phyloP scores from a whole-genome alignment of 1,284 basidiomycete genomes.

The Fomitopsis palustris region DNA sequence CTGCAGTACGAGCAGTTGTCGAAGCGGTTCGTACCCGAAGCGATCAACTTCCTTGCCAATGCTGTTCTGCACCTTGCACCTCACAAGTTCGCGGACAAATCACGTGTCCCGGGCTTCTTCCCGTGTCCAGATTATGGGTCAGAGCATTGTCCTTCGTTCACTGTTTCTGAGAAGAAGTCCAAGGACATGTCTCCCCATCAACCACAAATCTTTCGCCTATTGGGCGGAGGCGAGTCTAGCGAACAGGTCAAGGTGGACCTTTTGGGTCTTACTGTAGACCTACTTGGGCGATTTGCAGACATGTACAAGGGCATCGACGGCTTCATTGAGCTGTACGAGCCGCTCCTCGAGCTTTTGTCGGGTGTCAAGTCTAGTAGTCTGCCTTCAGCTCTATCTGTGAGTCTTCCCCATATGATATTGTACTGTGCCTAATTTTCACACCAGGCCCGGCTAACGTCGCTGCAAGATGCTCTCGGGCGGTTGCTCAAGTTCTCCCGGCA shows the following conservation, averaged over 20 bases:
- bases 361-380: conserved; percentile 48
- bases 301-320: conserved; percentile 77
- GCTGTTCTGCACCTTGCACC: conserved; percentile 73
- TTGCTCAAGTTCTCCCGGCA: conserved; percentile 73
- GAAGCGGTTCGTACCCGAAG: conserved; percentile 89
- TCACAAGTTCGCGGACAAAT: conserved; percentile 43
- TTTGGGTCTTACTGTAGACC: conserved; percentile 55
- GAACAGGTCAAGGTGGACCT: conserved; percentile 71
- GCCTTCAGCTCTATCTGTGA: conserved; percentile 54
- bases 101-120: conserved; percentile 60
- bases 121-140: conserved; percentile 71
- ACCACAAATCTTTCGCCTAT: conserved; percentile 45
- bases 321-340: conserved; percentile 82
- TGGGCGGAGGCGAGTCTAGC: conserved; percentile 32
- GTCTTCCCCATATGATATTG: conserved; percentile 14
- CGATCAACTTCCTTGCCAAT: conserved; percentile 78
- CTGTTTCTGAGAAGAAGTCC: conserved; percentile 39
- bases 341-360: conserved; percentile 59
- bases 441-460: conserved; percentile 18
- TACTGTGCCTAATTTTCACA: background rate
- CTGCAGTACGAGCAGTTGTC: conserved; percentile 82
- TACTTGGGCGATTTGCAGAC: conserved; percentile 67
- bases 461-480: conserved; percentile 41
- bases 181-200: conserved; percentile 36
- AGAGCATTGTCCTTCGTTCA: conserved; percentile 37